These are phyloP conservation scores for Phytophthora agathidicida DNA, from an alignment of 352 stramenopile species.

Conservation along the genomic window DNA sequence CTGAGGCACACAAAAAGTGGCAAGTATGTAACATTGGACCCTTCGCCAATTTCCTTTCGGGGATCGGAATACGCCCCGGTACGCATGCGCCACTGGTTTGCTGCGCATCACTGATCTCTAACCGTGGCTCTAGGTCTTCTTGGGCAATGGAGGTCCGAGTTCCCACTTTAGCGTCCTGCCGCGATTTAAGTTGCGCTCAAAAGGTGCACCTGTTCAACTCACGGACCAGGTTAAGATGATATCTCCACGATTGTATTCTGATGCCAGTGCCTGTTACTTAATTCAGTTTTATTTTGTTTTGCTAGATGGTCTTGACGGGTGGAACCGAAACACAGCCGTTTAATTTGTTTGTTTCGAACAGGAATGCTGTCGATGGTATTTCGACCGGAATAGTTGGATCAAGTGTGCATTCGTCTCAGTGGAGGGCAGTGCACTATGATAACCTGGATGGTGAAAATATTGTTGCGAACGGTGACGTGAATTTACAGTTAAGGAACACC, in stretches of 20 bases:
- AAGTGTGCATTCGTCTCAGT: constrained; percentile 61
- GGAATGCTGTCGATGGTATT: constrained; percentile 37
- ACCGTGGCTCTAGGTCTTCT: constrained; percentile 45
- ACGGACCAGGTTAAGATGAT: constrained; percentile 67
- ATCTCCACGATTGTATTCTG: background rate
- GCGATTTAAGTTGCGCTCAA: constrained; percentile 69
- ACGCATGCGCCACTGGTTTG: constrained; percentile 2
- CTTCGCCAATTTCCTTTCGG: constrained; percentile 48
- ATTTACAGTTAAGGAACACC: constrained; percentile 7
- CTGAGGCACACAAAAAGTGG: constrained; percentile 67
- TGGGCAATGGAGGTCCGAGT: constrained; percentile 49
- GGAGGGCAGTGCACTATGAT: constrained; percentile 66
- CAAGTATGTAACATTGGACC: constrained; percentile 60
- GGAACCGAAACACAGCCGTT: constrained; percentile 52
- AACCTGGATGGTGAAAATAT: constrained; percentile 26
- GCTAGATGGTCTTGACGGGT: constrained; percentile 59
- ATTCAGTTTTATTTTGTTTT: background rate
- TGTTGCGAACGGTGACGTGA: background rate
- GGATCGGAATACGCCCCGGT: constrained; percentile 62
- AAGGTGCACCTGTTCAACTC: constrained; percentile 64
- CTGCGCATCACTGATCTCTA: constrained; percentile 14
- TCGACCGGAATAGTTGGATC: constrained; percentile 56
- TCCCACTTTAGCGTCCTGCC: constrained; percentile 62
- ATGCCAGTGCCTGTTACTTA: background rate
- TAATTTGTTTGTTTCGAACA: constrained; percentile 72